Evolutionary conservation across 306 rosid genomes (phyloP), one percentile per base, ranked within the genome.

Genomic region (Cucumis sativus): DNA sequence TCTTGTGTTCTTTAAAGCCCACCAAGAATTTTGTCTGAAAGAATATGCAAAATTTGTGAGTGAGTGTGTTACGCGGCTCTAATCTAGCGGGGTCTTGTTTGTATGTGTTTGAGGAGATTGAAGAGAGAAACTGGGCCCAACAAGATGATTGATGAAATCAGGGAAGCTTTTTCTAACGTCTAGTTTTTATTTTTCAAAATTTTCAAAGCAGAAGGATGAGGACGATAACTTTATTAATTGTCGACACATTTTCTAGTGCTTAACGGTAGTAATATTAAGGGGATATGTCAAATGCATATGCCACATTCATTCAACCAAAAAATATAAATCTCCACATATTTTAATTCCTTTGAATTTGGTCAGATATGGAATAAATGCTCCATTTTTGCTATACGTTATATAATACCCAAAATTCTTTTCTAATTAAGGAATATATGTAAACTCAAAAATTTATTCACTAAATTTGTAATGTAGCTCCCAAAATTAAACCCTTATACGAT

Each of bases 41-140:
- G 59, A 49, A 47, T 14, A 10, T 49, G 76, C 41, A 30, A 71
- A 71, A 71, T 49, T 23, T 47, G 7, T 13, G 75, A 28, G 7
- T 13, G 75, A 28, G 30, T 13, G 57, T 69, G 56, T 23, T 23
- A 14, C 6, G 54, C 55, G 13, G 71, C 55, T 68, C 33, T 40
- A 68, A 68, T 68, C 35, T 40, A 40, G 58, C 21, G 74, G 59
- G 59, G 58, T 47, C 20, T 70, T 52, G 20, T 47, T 47, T 47
- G 52, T 47, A 0, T 30, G 33, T 30, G 33, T 23, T 47, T 47
- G 54, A 54, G 9, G 76, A 69, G 75, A 5, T 69, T 43, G 75
- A 43, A 43, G 57, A n/a, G n/a, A 12, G 56, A 20, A 65, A 68
- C 28, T 70, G 76, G 76, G 76, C 59, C 76, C 76, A 70, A 70